Evolutionary conservation across 2,329 filamentous ascomycete genomes (phyloP), one percentile per base, ranked within the genome.

Genomic region (Trichoderma atroviride): DNA sequence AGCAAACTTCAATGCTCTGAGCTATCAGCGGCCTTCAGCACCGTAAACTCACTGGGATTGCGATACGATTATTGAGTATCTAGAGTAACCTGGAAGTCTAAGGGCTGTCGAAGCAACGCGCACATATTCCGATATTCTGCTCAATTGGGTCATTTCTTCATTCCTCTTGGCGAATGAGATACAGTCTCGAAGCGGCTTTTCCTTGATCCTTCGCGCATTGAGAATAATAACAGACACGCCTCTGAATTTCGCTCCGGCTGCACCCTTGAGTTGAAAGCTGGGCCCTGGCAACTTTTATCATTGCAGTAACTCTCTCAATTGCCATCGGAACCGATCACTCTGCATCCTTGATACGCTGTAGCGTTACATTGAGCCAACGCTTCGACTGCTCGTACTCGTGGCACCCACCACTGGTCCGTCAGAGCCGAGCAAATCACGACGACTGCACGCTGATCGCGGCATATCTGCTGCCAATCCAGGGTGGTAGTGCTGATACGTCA

Each of bases 1-100:
- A 24, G 16, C 57, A 60, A 61, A 61, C 56, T 56, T 60, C 57
- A 60, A 61, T 55, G 43, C 47, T 60, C 63, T 67, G 29, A 16
- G 29, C 55, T 40, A 58, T 58, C 63, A 24, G 55, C 27, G 33
- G 60, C 22, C 40, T 43, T 67, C 55, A 58, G 50, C 63, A 58
- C 35, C 63, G 58, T 47, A 67, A 67, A 57, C 19, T 57, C 53
- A 27, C 22, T 29, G 37, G 7, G n/a, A 58, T 52, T 37, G 55
- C 37, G 27, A 59, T 50, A 19, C 55, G 35, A 29, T 14, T 10
- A 5, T 35, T 58, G 24, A 64, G n/a, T 37, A 5, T 11, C 11
- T 13, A 14, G 24, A 59, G 40, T 43, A n/a, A 43, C 11, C 33
- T 13, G 11, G 40, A 52, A 35, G 2, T 4, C 16, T 31, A 40